Evolutionary conservation across 1,284 basidiomycete genomes (phyloP).

Genomic region (Leccinum fallax): DNA sequence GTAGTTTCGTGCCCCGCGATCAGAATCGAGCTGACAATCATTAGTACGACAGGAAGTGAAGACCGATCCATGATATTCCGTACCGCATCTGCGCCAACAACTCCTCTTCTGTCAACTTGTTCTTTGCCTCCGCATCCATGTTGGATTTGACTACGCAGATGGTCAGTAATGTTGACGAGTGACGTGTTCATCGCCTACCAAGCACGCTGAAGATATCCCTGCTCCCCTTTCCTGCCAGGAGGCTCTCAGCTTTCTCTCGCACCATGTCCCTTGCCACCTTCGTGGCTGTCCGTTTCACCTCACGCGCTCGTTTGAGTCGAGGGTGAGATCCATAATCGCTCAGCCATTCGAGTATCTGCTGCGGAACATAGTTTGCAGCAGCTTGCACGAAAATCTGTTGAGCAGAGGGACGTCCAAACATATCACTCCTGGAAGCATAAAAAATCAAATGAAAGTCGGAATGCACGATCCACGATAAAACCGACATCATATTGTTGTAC

Average conservation of each 20-base stretch:
- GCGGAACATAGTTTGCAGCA: constrained; percentile 22
- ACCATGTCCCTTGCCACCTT: constrained; percentile 43
- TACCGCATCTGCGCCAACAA: too few relatives aligned
- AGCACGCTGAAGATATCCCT: constrained; percentile 48
- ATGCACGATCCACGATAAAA: constrained; percentile 8
- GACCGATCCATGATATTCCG: too few relatives aligned
- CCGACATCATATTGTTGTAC: constrained; percentile 39
- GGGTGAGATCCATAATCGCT: constrained; percentile 39
- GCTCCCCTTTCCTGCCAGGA: constrained; percentile 32
- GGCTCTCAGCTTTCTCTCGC: constrained; percentile 41
- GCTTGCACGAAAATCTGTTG: constrained; percentile 22
- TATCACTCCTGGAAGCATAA: constrained; percentile 14
- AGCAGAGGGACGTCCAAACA: constrained; percentile 28
- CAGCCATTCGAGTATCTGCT: constrained; percentile 39
- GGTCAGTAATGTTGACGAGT: constrained; percentile 22
- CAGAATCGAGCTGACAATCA: constrained; percentile 37
- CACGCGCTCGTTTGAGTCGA: constrained; percentile 41
- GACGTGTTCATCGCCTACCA: constrained; percentile 35
- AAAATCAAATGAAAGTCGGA: neutral
- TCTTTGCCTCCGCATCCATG: constrained; percentile 44
- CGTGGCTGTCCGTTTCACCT: constrained; percentile 27
- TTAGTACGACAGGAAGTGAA: too few relatives aligned
- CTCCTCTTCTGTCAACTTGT: too few relatives aligned
- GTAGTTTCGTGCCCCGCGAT: constrained; percentile 58
- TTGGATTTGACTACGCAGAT: constrained; percentile 52